Evolutionary conservation across 2,329 filamentous ascomycete genomes (phyloP).

Genomic region (Fusarium abutilonis): DNA sequence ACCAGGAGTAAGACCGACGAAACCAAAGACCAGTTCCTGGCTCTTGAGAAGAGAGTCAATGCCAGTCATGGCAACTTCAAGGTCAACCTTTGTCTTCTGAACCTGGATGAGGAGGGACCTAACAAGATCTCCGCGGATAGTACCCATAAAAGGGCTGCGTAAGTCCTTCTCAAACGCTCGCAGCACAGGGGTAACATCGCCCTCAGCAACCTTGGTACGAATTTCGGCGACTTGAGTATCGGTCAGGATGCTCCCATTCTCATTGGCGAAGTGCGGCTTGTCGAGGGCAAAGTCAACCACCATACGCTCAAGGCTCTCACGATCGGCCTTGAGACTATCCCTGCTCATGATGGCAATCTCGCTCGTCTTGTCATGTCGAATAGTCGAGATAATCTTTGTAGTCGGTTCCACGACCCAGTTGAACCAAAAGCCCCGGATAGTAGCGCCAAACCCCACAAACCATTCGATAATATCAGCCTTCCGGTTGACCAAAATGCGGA

Average conservation of each 20-base stretch:
- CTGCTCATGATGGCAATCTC: conserved; percentile 98
- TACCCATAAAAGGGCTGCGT: conserved; percentile 81
- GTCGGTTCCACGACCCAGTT: conserved; percentile 95
- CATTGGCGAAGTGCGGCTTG: conserved; percentile 71
- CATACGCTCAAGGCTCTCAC: conserved; percentile 94
- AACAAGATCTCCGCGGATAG: conserved; percentile 85
- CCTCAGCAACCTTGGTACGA: conserved; percentile 82
- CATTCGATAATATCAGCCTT: conserved; percentile 81
- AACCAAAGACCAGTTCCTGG: conserved; percentile 97
- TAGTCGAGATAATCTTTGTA: conserved; percentile 86
- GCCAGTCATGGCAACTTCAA: conserved; percentile 94
- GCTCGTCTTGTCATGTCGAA: conserved; percentile 89
- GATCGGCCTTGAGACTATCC: conserved; percentile 87
- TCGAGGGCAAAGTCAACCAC: conserved; percentile 94
- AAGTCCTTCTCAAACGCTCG: conserved; percentile 92
- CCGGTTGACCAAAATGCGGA: conserved; percentile 79
- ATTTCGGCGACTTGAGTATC: conserved; percentile 79
- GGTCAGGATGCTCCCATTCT: conserved; percentile 60
- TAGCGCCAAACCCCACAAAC: conserved; percentile 81
- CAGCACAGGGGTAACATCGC: conserved; percentile 91
- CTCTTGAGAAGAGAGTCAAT: conserved; percentile 95
- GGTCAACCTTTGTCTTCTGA: conserved; percentile 98
- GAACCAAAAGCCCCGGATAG: conserved; percentile 87
- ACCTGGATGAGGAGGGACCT: conserved; percentile 94
- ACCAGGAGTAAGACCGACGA: conserved; percentile 91